phyloP scores from a whole-genome alignment of 2,329 filamentous ascomycete genomes.

The Botrytis cinerea region DNA sequence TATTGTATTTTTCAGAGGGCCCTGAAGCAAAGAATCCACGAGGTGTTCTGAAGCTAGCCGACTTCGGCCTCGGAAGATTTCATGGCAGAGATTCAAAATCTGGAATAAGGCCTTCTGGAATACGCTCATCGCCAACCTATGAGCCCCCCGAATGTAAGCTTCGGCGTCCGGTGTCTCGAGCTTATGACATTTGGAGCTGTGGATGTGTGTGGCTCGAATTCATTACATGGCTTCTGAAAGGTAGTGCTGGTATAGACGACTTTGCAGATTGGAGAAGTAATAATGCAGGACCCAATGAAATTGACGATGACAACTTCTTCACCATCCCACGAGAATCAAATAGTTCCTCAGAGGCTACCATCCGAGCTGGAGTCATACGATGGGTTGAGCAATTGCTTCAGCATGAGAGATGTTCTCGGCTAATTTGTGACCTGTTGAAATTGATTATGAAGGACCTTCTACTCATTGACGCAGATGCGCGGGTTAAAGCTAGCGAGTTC shows the following conservation, averaged over 20 bases:
- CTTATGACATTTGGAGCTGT: slow-evolving; percentile 45
- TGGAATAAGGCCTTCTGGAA: slow-evolving; percentile 29
- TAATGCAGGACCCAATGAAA: not conserved
- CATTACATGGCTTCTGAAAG: slow-evolving; percentile 43
- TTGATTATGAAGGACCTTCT: slow-evolving; percentile 28
- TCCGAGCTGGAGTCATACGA: slow-evolving; percentile 8
- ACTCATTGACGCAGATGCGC: slow-evolving; percentile 23
- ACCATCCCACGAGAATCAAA: slow-evolving; percentile 24
- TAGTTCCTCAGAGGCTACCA: slow-evolving; percentile 2
- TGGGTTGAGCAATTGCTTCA: slow-evolving; percentile 25
- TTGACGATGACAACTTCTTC: slow-evolving; percentile 35
- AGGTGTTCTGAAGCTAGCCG: slow-evolving; percentile 31
- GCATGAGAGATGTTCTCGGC: slow-evolving; percentile 27
- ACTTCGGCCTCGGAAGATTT: slow-evolving; percentile 38
- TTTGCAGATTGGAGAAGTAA: slow-evolving; percentile 27
- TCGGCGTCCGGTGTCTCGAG: slow-evolving; percentile 38
- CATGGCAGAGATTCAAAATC: slow-evolving; percentile 42
- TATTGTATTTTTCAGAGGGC: slow-evolving; percentile 33
- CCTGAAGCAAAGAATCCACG: slow-evolving; percentile 35
- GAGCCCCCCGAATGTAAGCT: slow-evolving; percentile 45
- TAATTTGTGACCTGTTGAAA: slow-evolving; percentile 31
- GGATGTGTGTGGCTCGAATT: slow-evolving; percentile 45
- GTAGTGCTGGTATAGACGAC: slow-evolving; percentile 27
- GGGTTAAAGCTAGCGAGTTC: slow-evolving; percentile 19
- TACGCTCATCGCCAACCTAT: slow-evolving; percentile 41